phyloP scores from a whole-genome alignment of 768 basidiomycete genomes.

The Podaxis pistillaris region DNA sequence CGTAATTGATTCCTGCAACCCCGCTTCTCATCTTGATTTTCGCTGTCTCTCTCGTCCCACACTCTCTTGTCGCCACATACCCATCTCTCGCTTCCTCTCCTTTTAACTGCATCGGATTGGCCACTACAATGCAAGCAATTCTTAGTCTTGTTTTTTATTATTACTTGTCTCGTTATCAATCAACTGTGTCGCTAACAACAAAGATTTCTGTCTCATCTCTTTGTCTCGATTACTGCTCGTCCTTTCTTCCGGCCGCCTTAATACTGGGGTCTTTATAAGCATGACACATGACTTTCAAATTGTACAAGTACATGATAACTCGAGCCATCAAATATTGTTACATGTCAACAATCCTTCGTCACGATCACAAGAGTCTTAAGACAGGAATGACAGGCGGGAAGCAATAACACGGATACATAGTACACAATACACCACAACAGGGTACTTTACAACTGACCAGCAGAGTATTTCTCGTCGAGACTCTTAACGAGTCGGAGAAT shows the following conservation, averaged over 20 bases:
- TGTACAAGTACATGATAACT: not conserved
- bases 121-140: conserved; percentile 9
- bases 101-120: conserved; percentile 1
- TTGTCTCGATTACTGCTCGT: not conserved
- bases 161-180: not conserved
- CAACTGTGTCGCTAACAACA: conserved; percentile 3
- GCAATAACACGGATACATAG: no score
- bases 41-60: not conserved
- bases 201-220: not conserved
- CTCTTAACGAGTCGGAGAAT: conserved; percentile 23
- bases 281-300: not conserved
- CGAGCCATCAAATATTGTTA: no score
- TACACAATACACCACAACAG: no score
- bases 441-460: conserved; percentile 11
- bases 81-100: not conserved
- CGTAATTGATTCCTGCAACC: conserved; percentile 7
- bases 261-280: conserved; percentile 1
- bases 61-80: conserved; percentile 1
- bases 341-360: not conserved
- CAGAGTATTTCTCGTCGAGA: conserved; percentile 23
- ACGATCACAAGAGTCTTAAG: not conserved
- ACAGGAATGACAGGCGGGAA: no score
- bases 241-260: not conserved
- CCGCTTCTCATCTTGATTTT: not conserved
- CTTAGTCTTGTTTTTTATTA: conserved; percentile 9